Base-by-base conservation (phyloP, 2,329 filamentous ascomycete species). In the Aureobasidium sp. region DNA sequence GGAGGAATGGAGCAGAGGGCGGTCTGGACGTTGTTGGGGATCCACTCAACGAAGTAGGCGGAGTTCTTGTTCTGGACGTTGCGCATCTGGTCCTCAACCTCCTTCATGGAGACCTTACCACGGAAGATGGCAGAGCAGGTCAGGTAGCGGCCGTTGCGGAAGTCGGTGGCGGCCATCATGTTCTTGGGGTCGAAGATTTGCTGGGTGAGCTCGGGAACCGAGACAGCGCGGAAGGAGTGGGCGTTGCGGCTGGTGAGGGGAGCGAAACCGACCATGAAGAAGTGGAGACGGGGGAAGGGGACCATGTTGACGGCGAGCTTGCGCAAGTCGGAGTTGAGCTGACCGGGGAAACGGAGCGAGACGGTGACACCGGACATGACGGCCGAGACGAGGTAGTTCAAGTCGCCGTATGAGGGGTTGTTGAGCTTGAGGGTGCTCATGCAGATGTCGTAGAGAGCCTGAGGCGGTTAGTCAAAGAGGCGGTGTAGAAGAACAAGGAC, bases 111-210 rank as follows among this genome's bases (percentile, higher is more conserved):
- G 76, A 99, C 91, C 85, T 96, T 96, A 75, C 94, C 94, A 80
- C 94, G 94, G 91, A 99, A 99, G 81, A 99, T 96, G 77, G 94
- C 92, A 78, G 89, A 97, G 88, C 94, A 99, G 71, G 94, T 99
- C 75, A 99, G 87, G 85, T 99, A 99, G 74, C 94, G 94, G 78
- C 94, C 94, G 80, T 97, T 99, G 74, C 94, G 91, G 91, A 99
- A 99, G 83, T 99, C 94, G 67, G 92, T 95, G 68, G 94, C 94
- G 81, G 94, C 94, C 94, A 99, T 99, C 93, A 99, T 99, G 88
- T 99, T 99, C 91, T 97, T 99, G 74, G 94, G 93, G 84, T 99
- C 94, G 84, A 96, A 99, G 91, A 99, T 97, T 81, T 99, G 94
- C 84, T 99, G 94, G 73, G 94, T 97, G 78, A 99, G 86, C 85